Evolutionary conservation across 2,329 filamentous ascomycete species (phyloP), one percentile per base, ranked within the genome.

Genomic region (Hymenoscyphus linearis): DNA sequence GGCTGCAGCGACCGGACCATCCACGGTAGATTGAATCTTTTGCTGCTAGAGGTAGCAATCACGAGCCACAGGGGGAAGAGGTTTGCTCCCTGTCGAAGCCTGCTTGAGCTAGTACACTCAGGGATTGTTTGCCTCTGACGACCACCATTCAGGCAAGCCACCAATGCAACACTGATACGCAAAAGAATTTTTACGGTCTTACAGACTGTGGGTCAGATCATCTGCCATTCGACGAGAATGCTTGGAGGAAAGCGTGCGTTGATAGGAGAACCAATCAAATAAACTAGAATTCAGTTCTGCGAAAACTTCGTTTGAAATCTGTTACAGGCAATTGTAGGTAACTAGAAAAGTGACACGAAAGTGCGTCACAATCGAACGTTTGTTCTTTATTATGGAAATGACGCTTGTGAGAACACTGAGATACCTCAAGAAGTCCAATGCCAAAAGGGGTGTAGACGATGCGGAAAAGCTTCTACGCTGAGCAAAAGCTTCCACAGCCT

Each of bases 61-160:
- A 62, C 47, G 34, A 62, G 57, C 14, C 52, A 53, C 52, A 14
- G 52, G 52, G 52, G 25, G 64, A 68, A 68, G 67, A 64, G 18
- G 40, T 47, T 47, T 16, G 22, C 31, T 25, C 59, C 54, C 60
- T 52, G 63, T 44, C 58, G 31, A 50, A 50, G 44, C 18, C 40
- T 64, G 57, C 62, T 57, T 13, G 16, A 57, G 31, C 18, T 64
- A 25, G 50, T 7, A 50, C 40, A 52, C 52, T 31, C 25, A 60
- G 57, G 55, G 34, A 50, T 50, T 69, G 67, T 68, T 69, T 69
- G 67, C 64, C 62, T 57, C 40, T 56, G 25, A 50, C 44, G 50
- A 54, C 22, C 44, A 61, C 57, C n/a, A 44, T 31, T 60, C 58
- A 63, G 55, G 26, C 57, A 59, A 64, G 62, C 64, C 62, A 67